Evolutionary conservation across 805 yeast genomes (phyloP).

Genomic region (Candida stauntonica): DNA sequence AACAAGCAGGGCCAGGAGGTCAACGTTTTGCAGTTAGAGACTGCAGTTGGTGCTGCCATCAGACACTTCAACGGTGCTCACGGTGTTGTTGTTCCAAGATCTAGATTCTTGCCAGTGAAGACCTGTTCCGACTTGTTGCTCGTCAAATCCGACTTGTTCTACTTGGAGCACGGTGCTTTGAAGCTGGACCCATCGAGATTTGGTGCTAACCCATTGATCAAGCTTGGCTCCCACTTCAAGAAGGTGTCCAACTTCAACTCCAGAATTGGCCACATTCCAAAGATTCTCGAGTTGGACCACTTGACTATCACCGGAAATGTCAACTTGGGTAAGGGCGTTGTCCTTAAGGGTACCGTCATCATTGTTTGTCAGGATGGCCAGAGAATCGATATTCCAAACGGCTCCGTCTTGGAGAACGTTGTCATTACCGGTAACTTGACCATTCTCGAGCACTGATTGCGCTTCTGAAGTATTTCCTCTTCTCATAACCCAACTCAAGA

Average conservation of each 20-base stretch:
- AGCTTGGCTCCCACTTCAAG: slow-evolving; percentile 94
- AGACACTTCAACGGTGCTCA: slow-evolving; percentile 93
- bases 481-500: too few species aligned
- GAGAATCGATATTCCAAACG: slow-evolving; percentile 95
- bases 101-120: slow-evolving; percentile 96
- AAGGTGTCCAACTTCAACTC: slow-evolving; percentile 88
- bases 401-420: slow-evolving; percentile 89
- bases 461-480: too few species aligned
- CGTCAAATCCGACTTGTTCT: slow-evolving; percentile 93
- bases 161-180: slow-evolving; percentile 86
- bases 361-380: slow-evolving; percentile 97
- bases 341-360: slow-evolving; percentile 94
- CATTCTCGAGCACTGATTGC: slow-evolving; percentile 73
- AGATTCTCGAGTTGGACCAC: slow-evolving; percentile 93
- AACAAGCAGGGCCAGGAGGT: slow-evolving; percentile 66
- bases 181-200: slow-evolving; percentile 79
- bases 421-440: slow-evolving; percentile 96
- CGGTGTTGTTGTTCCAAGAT: slow-evolving; percentile 97
- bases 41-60: slow-evolving; percentile 99
- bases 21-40: slow-evolving; percentile 90
- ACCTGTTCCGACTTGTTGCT: slow-evolving; percentile 92
- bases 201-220: slow-evolving; percentile 89
- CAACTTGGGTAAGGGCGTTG: slow-evolving; percentile 80
- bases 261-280: slow-evolving; percentile 94
- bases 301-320: slow-evolving; percentile 97